phyloP scores from a whole-genome alignment of 805 yeast genomes.

The Candida insectorum region DNA sequence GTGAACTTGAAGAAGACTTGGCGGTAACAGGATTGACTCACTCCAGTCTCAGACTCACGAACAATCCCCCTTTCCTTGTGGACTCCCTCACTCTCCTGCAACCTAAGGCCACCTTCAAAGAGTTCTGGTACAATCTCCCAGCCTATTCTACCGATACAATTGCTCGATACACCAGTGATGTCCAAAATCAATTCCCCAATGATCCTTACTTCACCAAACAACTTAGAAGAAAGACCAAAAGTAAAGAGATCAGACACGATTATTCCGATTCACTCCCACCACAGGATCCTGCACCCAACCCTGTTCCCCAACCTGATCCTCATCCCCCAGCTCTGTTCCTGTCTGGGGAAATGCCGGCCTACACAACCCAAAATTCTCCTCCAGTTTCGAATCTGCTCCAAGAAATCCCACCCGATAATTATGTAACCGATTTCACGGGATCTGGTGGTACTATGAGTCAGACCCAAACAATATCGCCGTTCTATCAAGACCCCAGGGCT shows the following conservation, averaged over 20 bases:
- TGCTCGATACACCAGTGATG: slow-evolving; percentile 19
- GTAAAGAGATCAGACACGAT: not conserved
- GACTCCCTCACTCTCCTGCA: slow-evolving; percentile 7
- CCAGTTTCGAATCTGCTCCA: too few species aligned
- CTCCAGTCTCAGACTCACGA: not conserved
- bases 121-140: slow-evolving; percentile 20
- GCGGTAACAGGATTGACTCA: slow-evolving; percentile 11
- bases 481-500: too few species aligned
- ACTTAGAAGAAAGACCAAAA: slow-evolving; percentile 7
- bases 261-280: not conserved
- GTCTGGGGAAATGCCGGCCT: too few species aligned
- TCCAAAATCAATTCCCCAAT: slow-evolving; percentile 13
- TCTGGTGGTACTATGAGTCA: too few species aligned
- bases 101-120: slow-evolving; percentile 1
- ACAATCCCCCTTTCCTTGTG: slow-evolving; percentile 7
- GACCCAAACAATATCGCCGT: too few species aligned
- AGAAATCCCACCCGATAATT: too few species aligned
- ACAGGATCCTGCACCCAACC: not conserved
- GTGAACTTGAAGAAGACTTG: not conserved
- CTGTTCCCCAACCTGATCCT: too few species aligned
- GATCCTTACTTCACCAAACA: slow-evolving; percentile 17
- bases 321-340: too few species aligned
- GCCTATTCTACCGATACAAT: slow-evolving; percentile 15
- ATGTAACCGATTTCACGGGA: too few species aligned
- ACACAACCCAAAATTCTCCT: too few species aligned